These are phyloP conservation scores for Picocystis salinarum DNA, from an alignment of 139 green algal genomes.

Conservation along the genomic window DNA sequence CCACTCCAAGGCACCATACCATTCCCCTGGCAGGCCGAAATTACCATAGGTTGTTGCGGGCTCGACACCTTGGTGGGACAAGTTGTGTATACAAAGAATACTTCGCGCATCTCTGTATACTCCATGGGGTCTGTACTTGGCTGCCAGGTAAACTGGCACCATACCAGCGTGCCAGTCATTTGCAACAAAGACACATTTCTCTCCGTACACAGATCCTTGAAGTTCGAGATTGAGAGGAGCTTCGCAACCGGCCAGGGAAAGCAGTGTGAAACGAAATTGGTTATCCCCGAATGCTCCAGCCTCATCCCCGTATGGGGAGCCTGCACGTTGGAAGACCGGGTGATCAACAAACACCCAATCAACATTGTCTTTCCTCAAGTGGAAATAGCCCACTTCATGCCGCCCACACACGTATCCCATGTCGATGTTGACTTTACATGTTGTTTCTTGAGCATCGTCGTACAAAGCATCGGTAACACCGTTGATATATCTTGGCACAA, in stretches of 20 bases:
- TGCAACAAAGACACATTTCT: slow-evolving; percentile 74
- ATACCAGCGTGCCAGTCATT: slow-evolving; percentile 89
- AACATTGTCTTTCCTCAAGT: slow-evolving; percentile 55
- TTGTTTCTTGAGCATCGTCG: slow-evolving; percentile 17
- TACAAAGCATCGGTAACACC: slow-evolving; percentile 3
- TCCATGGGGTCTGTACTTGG: slow-evolving; percentile 13
- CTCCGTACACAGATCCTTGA: slow-evolving; percentile 81
- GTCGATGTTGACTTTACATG: slow-evolving; percentile 19
- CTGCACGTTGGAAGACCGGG: slow-evolving; percentile 46
- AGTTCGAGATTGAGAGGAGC: slow-evolving; percentile 39
- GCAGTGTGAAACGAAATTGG: slow-evolving; percentile 58
- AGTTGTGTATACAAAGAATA: slow-evolving; percentile 64
- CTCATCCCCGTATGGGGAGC: slow-evolving; percentile 39
- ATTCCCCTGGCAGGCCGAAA: slow-evolving; percentile 16
- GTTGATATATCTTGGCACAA: slow-evolving; percentile 48
- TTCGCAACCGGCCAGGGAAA: slow-evolving; percentile 57
- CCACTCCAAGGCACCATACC: too few relatives aligned
- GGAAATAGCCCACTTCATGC: slow-evolving; percentile 63
- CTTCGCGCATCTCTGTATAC: slow-evolving; percentile 25
- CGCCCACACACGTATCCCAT: slow-evolving; percentile 21
- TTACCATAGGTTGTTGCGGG: slow-evolving; percentile 22
- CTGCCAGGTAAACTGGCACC: slow-evolving; percentile 71
- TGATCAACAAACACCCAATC: slow-evolving; percentile 90
- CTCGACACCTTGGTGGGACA: slow-evolving; percentile 72
- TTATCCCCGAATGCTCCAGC: slow-evolving; percentile 64